Conservation (phyloP, 2,329 filamentous ascomycete species). For the Ceratocystiopsis sp. region DNA sequence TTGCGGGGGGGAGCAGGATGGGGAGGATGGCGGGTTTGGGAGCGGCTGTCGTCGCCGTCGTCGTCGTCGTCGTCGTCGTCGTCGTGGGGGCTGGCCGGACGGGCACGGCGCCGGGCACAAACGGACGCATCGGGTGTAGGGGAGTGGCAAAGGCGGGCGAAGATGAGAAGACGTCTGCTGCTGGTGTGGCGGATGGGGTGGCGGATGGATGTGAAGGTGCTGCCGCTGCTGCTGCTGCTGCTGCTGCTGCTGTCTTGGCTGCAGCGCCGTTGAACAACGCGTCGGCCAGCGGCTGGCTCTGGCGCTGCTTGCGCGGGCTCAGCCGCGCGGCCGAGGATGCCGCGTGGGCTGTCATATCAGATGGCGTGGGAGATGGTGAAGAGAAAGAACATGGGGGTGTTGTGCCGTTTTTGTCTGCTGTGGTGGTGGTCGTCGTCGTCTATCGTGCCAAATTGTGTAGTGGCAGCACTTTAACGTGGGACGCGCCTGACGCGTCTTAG, state of each 20-base stretch:
- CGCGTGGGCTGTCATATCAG: constrained; percentile 11
- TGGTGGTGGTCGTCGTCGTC: neutral
- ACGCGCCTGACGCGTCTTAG: no score
- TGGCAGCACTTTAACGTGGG: no score
- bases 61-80: constrained; percentile 69
- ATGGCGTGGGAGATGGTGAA: neutral
- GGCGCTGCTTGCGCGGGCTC: constrained; percentile 13
- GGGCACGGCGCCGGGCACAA: constrained; percentile 34
- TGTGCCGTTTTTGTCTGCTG: neutral
- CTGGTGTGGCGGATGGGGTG: neutral
- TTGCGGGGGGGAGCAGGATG: constrained; percentile 74
- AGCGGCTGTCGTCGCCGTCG: constrained; percentile 56
- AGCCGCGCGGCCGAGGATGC: constrained; percentile 5
- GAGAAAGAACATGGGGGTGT: neutral
- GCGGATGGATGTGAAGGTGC: no score
- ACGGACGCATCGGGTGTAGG: constrained; percentile 56
- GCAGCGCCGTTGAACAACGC: constrained; percentile 21
- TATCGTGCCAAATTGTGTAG: no score
- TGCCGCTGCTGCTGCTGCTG: constrained; percentile 15
- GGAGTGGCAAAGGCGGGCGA: constrained; percentile 85
- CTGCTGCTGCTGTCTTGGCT: neutral
- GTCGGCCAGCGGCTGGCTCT: constrained; percentile 16
- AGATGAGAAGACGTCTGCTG: constrained; percentile 56
- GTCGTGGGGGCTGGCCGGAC: constrained; percentile 52
- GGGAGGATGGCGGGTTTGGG: constrained; percentile 51